A percentile compares a stretch with the other conserved stretches of the same genome.
phyloP scores from a whole-genome alignment of 306 rosid genomes.

The Corylus americana region DNA sequence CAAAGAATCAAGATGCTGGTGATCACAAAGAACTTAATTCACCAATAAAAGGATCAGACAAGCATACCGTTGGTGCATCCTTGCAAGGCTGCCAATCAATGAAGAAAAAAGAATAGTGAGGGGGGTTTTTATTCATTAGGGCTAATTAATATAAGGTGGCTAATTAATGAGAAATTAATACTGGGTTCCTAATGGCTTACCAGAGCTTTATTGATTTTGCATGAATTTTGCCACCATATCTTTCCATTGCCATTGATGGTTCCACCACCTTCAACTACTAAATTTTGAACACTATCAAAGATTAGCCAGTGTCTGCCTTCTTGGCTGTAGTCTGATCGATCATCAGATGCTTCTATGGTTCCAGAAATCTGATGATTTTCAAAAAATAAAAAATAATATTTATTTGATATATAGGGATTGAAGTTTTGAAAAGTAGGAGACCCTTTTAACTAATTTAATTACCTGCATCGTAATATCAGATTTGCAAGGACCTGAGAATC shows the following conservation, averaged over 20 bases:
- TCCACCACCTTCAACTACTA: constrained; percentile 63
- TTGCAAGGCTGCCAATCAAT: constrained; percentile 72
- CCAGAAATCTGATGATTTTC: constrained; percentile 51
- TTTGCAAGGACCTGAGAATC: constrained; percentile 77
- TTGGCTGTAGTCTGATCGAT: constrained; percentile 46
- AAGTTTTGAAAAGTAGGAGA: neutral
- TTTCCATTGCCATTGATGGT: constrained; percentile 75
- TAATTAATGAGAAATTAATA: neutral
- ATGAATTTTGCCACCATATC: constrained; percentile 82
- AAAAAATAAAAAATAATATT: neutral
- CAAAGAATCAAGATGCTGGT: neutral
- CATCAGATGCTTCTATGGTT: constrained; percentile 54
- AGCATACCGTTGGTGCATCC: constrained; percentile 78
- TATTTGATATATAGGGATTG: neutral
- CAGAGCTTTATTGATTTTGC: constrained; percentile 47
- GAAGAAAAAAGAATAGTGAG: constrained; percentile 22
- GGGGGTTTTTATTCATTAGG: neutral
- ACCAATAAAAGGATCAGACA: neutral
- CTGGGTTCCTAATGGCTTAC: constrained; percentile 32
- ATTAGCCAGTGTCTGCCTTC: constrained; percentile 50
- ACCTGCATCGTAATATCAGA: constrained; percentile 56
- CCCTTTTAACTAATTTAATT: neutral
- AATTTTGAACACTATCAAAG: constrained; percentile 39
- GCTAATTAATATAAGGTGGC: neutral
- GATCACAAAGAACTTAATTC: neutral